Conservation (phyloP, 495 filamentous ascomycete species). For the Bacidia gigantensis region DNA sequence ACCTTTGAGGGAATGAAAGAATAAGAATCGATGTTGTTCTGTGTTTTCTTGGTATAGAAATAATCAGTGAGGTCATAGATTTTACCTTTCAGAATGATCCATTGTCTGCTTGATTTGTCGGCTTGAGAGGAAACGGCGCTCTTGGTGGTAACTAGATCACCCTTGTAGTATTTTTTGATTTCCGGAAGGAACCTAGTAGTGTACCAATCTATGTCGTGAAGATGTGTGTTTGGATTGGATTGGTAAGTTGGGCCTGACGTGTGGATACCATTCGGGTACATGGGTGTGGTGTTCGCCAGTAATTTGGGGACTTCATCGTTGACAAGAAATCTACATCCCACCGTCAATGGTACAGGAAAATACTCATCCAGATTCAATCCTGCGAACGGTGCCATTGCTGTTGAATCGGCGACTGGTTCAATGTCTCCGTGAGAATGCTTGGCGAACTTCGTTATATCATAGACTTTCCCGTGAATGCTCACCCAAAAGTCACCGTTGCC, state of each 20-base stretch:
- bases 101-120: slow-evolving; percentile 51
- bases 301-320: slow-evolving; percentile 37
- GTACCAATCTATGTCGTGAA: slow-evolving; percentile 66
- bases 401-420: slow-evolving; percentile 34
- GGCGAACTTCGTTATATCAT: slow-evolving; percentile 86
- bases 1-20: slow-evolving; percentile 55
- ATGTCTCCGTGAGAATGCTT: slow-evolving; percentile 66
- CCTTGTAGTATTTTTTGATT: slow-evolving; percentile 77
- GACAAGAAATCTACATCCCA: slow-evolving; percentile 57
- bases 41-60: slow-evolving; percentile 48
- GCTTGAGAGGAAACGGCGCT: slow-evolving; percentile 40
- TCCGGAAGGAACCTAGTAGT: slow-evolving; percentile 53
- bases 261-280: slow-evolving; percentile 42
- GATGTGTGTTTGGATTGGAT: slow-evolving; percentile 35
- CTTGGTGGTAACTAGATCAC: slow-evolving; percentile 63
- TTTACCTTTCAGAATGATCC: slow-evolving; percentile 60
- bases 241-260: slow-evolving; percentile 45
- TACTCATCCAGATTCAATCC: slow-evolving; percentile 72
- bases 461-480: slow-evolving; percentile 76
- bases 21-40: slow-evolving; percentile 39
- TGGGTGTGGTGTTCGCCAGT: slow-evolving; percentile 46
- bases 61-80: slow-evolving; percentile 91
- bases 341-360: slow-evolving; percentile 65
- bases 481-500: slow-evolving; percentile 72
- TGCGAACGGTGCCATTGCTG: slow-evolving; percentile 61